Conservation (phyloP, 2,329 filamentous ascomycete genomes). For the Thermomyces lanuginosus region DNA sequence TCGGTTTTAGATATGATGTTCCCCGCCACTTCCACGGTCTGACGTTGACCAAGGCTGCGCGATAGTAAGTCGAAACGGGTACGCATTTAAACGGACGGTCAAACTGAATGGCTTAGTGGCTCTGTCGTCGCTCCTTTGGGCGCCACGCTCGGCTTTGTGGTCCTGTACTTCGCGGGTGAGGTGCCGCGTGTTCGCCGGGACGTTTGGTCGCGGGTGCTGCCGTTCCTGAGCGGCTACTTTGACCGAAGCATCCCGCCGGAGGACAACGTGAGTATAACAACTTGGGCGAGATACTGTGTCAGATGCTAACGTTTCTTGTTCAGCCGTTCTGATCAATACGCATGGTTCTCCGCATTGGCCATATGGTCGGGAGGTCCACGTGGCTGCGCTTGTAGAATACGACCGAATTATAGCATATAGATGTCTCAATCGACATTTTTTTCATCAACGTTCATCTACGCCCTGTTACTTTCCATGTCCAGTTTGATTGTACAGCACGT, state of each 20-base stretch:
- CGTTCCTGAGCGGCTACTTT: slow-evolving; percentile 41
- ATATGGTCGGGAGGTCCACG: no score
- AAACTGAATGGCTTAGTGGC: slow-evolving; percentile 18
- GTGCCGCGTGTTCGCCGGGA: slow-evolving; percentile 46
- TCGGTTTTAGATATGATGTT: slow-evolving; percentile 38
- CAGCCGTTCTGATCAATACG: slow-evolving; percentile 20
- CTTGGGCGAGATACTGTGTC: neutral
- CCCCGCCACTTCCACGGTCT: slow-evolving; percentile 35
- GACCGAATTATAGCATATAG: slow-evolving; percentile 22
- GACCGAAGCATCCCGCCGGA: slow-evolving; percentile 42
- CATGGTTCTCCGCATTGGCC: no score
- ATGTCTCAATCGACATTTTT: slow-evolving; percentile 9
- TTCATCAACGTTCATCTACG: slow-evolving; percentile 5
- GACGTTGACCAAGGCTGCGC: slow-evolving; percentile 22
- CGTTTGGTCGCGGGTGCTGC: slow-evolving; percentile 45
- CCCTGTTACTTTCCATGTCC: no score
- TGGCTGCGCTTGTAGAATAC: slow-evolving; percentile 20
- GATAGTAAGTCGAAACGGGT: slow-evolving; percentile 3
- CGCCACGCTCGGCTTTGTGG: slow-evolving; percentile 40
- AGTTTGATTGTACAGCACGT: no score
- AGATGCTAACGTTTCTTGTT: slow-evolving; percentile 9
- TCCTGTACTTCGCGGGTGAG: slow-evolving; percentile 49
- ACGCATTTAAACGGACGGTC: slow-evolving; percentile 1
- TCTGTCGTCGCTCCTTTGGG: slow-evolving; percentile 39
- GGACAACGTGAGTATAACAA: slow-evolving; percentile 36